Evolutionary conservation across 768 basidiomycete species (phyloP).

Genomic region (Rhizopogon roseolus): DNA sequence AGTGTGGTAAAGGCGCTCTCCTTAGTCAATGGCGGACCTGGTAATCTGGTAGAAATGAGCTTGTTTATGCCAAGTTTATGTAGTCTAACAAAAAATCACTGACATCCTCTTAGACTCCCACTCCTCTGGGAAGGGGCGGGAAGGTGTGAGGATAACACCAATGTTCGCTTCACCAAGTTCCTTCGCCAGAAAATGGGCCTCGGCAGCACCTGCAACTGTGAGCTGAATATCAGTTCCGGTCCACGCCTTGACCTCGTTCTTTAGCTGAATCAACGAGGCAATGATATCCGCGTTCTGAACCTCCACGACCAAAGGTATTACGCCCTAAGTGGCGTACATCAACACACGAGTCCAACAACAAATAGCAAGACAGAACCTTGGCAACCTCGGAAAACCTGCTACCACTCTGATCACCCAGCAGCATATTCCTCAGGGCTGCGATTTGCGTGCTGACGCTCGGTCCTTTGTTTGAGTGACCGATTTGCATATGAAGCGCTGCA

Average conservation of each 20-base stretch:
- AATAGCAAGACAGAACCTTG: conserved; percentile 27
- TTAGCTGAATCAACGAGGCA: conserved; percentile 67
- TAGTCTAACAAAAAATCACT: not conserved
- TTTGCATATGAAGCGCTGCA: conserved; percentile 55
- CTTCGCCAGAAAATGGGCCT: conserved; percentile 69
- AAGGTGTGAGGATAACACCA: conserved; percentile 65
- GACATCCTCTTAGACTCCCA: conserved; percentile 57
- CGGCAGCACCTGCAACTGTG: conserved; percentile 62
- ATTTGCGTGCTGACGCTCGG: conserved; percentile 79
- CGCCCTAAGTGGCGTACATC: conserved; percentile 38
- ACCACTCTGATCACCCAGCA: conserved; percentile 33
- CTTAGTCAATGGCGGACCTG: conserved; percentile 29
- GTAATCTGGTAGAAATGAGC: conserved; percentile 18
- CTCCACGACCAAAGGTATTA: conserved; percentile 70
- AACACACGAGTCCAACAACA: not conserved
- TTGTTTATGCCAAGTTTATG: not conserved
- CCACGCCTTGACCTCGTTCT: conserved; percentile 51
- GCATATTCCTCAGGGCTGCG: conserved; percentile 60
- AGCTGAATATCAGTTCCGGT: conserved; percentile 43
- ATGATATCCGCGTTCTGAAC: conserved; percentile 80
- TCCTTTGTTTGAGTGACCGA: conserved; percentile 39
- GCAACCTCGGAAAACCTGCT: conserved; percentile 37
- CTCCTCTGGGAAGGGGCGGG: conserved; percentile 62
- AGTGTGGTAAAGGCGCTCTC: conserved; percentile 57
- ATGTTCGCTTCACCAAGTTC: conserved; percentile 64